Percentiles rank a stretch among this genome's conserved stretches.
Conservation (phyloP, 768 basidiomycete species). For the Suillus ampliporus region DNA sequence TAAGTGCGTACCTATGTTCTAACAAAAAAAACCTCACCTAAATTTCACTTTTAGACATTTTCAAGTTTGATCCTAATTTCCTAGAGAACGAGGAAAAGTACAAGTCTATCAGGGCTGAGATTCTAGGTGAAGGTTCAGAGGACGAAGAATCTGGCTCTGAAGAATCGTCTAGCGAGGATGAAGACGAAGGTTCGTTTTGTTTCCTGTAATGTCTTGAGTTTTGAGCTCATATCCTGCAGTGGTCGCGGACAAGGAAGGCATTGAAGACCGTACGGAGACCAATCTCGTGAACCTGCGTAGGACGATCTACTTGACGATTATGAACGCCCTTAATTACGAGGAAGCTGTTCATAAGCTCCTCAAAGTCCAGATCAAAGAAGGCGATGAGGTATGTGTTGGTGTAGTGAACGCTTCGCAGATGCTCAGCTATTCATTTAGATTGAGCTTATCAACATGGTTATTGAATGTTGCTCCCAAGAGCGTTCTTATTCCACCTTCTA, state of each 20-base stretch:
- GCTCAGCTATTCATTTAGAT: constrained; percentile 54
- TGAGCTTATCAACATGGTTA: constrained; percentile 97
- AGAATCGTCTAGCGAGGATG: constrained; percentile 68
- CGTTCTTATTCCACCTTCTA: constrained; percentile 98
- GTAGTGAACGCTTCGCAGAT: background rate
- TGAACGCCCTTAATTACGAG: constrained; percentile 98
- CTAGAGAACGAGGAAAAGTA: constrained; percentile 94
- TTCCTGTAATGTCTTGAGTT: constrained; percentile 34
- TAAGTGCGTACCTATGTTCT: constrained; percentile 59
- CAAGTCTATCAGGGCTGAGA: constrained; percentile 88
- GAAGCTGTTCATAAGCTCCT: constrained; percentile 98
- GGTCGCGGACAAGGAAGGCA: constrained; percentile 83
- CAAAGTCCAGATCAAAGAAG: constrained; percentile 90
- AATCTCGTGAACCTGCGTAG: constrained; percentile 95
- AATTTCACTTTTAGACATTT: constrained; percentile 69
- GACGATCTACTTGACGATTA: constrained; percentile 96
- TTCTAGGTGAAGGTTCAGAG: constrained; percentile 87
- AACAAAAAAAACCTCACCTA: constrained; percentile 10
- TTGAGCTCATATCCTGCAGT: constrained; percentile 42
- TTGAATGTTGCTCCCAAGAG: constrained; percentile 99
- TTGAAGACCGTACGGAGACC: constrained; percentile 93
- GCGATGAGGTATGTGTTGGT: constrained; percentile 77
- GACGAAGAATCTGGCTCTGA: constrained; percentile 70
- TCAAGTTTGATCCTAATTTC: constrained; percentile 91
- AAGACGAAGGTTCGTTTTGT: constrained; percentile 47